A percentile compares a stretch with the other conserved stretches of the same genome.
Conservation (phyloP, 2,329 filamentous ascomycete species). For the Karstenula rhodostoma region DNA sequence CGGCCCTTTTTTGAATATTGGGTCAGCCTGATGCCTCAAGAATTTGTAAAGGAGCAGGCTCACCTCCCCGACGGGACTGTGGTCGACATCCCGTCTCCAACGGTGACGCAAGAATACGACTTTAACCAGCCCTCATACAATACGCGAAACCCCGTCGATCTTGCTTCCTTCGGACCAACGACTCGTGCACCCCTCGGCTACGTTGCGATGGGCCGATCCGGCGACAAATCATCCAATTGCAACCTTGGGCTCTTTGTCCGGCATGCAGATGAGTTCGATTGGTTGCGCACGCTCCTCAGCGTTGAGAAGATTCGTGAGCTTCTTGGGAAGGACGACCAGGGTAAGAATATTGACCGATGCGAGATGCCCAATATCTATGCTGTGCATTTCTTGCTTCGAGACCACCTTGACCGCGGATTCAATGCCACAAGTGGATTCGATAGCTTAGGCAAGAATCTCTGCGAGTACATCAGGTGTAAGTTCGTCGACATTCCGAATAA, state of each 20-base stretch:
- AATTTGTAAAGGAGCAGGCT: conserved; percentile 24
- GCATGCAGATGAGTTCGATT: conserved; percentile 53
- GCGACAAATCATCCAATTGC: conserved; percentile 52
- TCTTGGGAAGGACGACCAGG: conserved; percentile 56
- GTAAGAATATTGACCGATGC: conserved; percentile 39
- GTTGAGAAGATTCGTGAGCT: conserved; percentile 48
- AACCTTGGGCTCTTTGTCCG: conserved; percentile 55
- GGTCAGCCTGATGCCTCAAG: conserved; percentile 29
- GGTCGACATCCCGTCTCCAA: conserved; percentile 25
- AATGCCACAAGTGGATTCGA: conserved; percentile 29
- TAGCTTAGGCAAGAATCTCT: conserved; percentile 31
- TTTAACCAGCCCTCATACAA: conserved; percentile 28
- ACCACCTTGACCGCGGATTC: conserved; percentile 33
- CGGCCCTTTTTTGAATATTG: conserved; percentile 34
- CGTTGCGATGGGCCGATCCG: conserved; percentile 51
- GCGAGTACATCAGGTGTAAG: conserved; percentile 29
- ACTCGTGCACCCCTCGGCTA: conserved; percentile 50
- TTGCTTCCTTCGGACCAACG: conserved; percentile 38
- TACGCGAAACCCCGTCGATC: conserved; percentile 24
- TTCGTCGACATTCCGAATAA: conserved; percentile 31
- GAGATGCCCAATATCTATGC: conserved; percentile 33
- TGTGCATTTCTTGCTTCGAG: conserved; percentile 33
- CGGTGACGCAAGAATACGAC: conserved; percentile 22
- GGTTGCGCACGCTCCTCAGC: conserved; percentile 54
- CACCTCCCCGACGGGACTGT: conserved; percentile 27